These are phyloP conservation scores for Phaeotremella fagi DNA, from an alignment of 768 basidiomycete genomes.

Conservation along the genomic window DNA sequence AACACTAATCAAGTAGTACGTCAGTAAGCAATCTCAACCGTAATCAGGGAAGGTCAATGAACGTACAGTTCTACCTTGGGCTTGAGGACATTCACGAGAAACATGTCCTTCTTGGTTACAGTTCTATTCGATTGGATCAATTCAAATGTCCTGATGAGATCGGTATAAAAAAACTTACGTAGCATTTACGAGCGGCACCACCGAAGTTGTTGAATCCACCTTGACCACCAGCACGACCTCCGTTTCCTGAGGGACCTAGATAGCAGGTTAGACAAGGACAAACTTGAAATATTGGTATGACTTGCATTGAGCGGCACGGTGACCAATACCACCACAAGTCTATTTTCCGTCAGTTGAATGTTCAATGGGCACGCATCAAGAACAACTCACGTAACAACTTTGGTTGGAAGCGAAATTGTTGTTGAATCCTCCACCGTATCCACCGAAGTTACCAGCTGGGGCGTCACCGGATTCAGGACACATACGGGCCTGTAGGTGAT, in stretches of 20 bases:
- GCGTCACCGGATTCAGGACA: conserved; percentile 41
- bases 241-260: conserved; percentile 10
- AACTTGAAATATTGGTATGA: no score
- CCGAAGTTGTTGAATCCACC: conserved; percentile 15
- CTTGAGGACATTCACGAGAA: conserved; percentile 47
- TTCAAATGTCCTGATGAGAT: background rate
- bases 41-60: no score
- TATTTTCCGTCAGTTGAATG: conserved; percentile 6
- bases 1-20: no score
- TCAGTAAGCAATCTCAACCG: background rate
- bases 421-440: conserved; percentile 26
- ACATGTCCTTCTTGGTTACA: conserved; percentile 50
- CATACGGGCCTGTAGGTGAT: conserved; percentile 32
- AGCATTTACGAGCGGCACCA: conserved; percentile 42
- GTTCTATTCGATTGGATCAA: conserved; percentile 31
- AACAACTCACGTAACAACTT: conserved; percentile 47
- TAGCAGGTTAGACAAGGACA: no score
- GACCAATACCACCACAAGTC: conserved; percentile 50
- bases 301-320: no score
- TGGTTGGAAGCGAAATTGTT: conserved; percentile 28
- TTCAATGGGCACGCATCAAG: background rate
- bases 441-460: conserved; percentile 22
- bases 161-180: conserved; percentile 40
- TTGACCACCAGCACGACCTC: conserved; percentile 23
- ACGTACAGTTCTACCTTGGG: conserved; percentile 38